Conservation (phyloP, 2,329 filamentous ascomycete species). For the Phaeosphaeriaceae sp. region DNA sequence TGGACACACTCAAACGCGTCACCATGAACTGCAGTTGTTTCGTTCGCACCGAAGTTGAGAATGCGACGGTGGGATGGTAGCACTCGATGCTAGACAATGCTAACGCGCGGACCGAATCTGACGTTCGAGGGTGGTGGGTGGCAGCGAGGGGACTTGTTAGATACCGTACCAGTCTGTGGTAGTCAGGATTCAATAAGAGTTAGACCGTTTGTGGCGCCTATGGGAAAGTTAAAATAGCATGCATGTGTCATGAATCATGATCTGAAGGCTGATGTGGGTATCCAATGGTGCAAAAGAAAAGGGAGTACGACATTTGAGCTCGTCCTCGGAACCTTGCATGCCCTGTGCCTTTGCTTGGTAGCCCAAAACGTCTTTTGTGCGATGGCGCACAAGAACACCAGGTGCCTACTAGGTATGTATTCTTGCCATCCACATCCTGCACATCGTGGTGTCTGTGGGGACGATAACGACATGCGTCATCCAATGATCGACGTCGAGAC, state of each 20-base stretch:
- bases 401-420: too few relatives aligned
- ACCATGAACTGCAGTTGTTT: not conserved
- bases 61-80: constrained; percentile 3
- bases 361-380: too few relatives aligned
- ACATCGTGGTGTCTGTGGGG: too few relatives aligned
- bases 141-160: too few relatives aligned
- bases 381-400: too few relatives aligned
- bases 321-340: too few relatives aligned
- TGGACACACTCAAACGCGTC: not conserved
- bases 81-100: not conserved
- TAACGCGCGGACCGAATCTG: not conserved
- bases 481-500: too few relatives aligned
- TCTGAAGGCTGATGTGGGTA: not conserved
- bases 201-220: not conserved
- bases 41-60: constrained; percentile 1
- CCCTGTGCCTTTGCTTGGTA: too few relatives aligned
- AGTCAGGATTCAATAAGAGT: not conserved
- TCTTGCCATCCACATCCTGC: too few relatives aligned
- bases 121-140: too few relatives aligned
- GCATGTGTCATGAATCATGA: not conserved
- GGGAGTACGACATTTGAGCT: not conserved
- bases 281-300: not conserved
- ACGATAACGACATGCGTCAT: too few relatives aligned
- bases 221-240: constrained; percentile 1
- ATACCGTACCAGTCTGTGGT: too few relatives aligned